A percentile compares a stretch with the other conserved stretches of the same genome.
These are phyloP conservation scores for Ophiostoma angusticollis DNA, from an alignment of 2,329 filamentous ascomycete genomes.

Conservation along the genomic window DNA sequence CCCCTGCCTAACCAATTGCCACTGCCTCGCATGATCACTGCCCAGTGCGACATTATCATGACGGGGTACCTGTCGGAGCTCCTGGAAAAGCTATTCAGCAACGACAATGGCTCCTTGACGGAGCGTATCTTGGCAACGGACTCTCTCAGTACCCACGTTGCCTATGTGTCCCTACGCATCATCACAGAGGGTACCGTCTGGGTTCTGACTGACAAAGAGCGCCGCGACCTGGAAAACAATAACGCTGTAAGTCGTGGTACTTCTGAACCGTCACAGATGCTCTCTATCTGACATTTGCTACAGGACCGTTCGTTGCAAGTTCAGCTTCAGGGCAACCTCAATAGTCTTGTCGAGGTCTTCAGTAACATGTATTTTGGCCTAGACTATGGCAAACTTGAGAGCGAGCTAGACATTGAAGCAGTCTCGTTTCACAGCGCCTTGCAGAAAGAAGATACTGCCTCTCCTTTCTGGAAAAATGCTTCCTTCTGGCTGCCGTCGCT, in stretches of 20 bases:
- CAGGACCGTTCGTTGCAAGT: conserved; percentile 8
- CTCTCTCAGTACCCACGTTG: conserved; percentile 7
- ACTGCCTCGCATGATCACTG: conserved; percentile 13
- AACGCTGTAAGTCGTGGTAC: neutral
- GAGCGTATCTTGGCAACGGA: conserved; percentile 5
- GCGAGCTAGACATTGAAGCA: neutral
- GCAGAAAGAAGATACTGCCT: neutral
- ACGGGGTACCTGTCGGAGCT: conserved; percentile 5
- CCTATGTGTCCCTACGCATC: conserved; percentile 12
- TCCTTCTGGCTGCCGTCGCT: conserved; percentile 9
- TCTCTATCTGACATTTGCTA: neutral
- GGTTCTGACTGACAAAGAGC: conserved; percentile 13
- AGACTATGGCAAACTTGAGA: neutral
- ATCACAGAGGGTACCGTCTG: conserved; percentile 10
- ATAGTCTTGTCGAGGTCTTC: conserved; percentile 6
- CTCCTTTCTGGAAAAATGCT: conserved; percentile 1
- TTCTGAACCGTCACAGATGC: neutral
- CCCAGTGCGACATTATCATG: conserved; percentile 12
- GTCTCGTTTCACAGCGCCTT: conserved; percentile 1
- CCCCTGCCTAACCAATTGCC: conserved; percentile 4
- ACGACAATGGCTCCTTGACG: neutral
- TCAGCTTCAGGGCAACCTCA: conserved; percentile 8
- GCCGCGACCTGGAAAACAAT: conserved; percentile 12
- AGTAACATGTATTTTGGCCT: neutral
- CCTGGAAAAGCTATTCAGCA: conserved; percentile 9